phyloP scores from a whole-genome alignment of 345 rosid species.

The Nephelium lappaceum region DNA sequence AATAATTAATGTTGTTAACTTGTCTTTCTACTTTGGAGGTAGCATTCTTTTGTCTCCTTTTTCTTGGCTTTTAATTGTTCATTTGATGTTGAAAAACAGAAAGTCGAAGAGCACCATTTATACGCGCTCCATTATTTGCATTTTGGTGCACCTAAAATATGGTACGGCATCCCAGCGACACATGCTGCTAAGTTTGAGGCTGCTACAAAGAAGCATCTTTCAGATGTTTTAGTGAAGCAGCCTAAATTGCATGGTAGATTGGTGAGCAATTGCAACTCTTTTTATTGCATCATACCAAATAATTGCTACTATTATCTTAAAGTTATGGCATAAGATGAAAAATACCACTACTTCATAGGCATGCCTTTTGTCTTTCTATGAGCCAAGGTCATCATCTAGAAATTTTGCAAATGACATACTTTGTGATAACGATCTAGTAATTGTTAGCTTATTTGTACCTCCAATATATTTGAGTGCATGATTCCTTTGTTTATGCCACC shows the following conservation, averaged over 20 bases:
- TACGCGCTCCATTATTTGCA: conserved; percentile 65
- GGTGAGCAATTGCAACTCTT: conserved; percentile 44
- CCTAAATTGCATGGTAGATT: conserved; percentile 30
- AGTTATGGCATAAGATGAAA: not conserved
- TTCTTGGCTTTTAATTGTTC: conserved; percentile 13
- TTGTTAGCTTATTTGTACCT: conserved; percentile 4
- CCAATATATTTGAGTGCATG: not conserved
- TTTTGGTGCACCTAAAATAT: conserved; percentile 67
- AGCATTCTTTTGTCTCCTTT: conserved; percentile 7
- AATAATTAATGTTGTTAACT: not conserved
- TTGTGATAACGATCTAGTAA: not conserved
- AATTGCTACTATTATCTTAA: not conserved
- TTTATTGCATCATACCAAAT: conserved; percentile 16
- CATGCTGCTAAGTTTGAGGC: conserved; percentile 42
- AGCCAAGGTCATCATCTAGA: not conserved
- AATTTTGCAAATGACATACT: not conserved
- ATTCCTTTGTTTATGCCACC: conserved; percentile 1
- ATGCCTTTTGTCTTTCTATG: not conserved
- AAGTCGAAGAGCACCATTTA: conserved; percentile 64
- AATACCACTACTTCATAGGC: conserved; percentile 1
- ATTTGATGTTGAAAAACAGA: conserved; percentile 48
- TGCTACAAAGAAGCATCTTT: conserved; percentile 36
- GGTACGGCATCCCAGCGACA: conserved; percentile 62
- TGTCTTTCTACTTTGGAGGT: conserved; percentile 14
- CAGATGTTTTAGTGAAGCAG: conserved; percentile 31